phyloP scores from a whole-genome alignment of 73 alveolate genomes.

The Blepharisma japonicum region DNA sequence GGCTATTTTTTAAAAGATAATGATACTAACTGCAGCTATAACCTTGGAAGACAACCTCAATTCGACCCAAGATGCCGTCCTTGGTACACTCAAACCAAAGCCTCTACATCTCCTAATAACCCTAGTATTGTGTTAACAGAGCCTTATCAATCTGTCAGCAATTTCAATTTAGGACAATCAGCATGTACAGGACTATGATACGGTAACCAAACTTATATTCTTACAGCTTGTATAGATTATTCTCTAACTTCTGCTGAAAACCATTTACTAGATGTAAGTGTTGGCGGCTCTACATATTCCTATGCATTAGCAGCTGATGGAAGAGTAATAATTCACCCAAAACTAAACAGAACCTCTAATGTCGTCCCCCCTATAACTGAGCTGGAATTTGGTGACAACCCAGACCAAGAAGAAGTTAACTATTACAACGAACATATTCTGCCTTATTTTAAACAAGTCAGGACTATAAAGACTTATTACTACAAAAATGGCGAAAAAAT shows the following conservation, averaged over 20 bases:
- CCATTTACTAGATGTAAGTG: not conserved
- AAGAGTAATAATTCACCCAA: not conserved
- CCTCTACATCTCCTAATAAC: not conserved
- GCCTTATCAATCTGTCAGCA: not conserved
- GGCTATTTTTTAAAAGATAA: no score
- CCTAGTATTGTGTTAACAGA: not conserved
- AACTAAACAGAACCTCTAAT: not conserved
- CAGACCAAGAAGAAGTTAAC: not conserved
- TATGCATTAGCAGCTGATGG: not conserved
- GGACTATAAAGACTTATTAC: not conserved
- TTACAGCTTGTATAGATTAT: not conserved
- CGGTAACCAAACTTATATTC: not conserved
- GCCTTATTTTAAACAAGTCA: not conserved
- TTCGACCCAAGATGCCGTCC: constrained; percentile 10
- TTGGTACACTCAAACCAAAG: not conserved
- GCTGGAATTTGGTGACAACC: constrained; percentile 6
- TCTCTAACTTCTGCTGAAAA: not conserved
- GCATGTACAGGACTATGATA: constrained; percentile 16
- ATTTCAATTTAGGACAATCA: not conserved
- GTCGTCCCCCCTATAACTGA: not conserved
- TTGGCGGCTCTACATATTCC: not conserved
- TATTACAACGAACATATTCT: not conserved
- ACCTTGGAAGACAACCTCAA: not conserved
- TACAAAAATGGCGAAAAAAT: constrained; percentile 10
- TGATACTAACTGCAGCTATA: no score